A percentile compares a stretch with the other conserved stretches of the same genome.
Conservation (phyloP, 2,329 filamentous ascomycete species). For the Aspergillus fijiensis region DNA sequence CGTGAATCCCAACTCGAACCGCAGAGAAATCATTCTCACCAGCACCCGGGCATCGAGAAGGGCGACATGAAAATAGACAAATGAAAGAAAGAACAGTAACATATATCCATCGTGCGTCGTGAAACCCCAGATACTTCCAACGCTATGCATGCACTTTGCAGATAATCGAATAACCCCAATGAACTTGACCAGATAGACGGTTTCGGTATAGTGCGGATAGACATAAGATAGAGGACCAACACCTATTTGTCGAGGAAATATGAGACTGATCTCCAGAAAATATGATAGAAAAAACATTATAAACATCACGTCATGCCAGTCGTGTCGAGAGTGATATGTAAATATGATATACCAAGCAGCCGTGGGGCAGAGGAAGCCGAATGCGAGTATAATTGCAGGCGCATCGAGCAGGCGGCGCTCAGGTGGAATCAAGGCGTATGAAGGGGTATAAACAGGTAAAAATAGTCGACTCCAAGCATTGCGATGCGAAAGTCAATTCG, state of each 20-base stretch:
- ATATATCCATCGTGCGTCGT: constrained; percentile 23
- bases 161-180: not conserved
- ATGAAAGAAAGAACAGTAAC: constrained; percentile 9
- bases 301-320: constrained; percentile 33
- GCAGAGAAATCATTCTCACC: not conserved
- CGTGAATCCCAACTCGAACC: not conserved
- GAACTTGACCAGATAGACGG: not conserved
- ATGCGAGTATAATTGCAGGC: not conserved
- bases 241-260: constrained; percentile 4
- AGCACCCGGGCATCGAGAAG: not conserved
- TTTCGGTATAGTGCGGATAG: not conserved
- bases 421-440: constrained; percentile 7
- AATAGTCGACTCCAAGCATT: constrained; percentile 11
- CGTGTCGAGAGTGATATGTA: constrained; percentile 30
- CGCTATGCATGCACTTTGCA: constrained; percentile 4
- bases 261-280: constrained; percentile 14
- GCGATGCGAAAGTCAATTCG: constrained; percentile 11
- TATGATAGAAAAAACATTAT: constrained; percentile 24
- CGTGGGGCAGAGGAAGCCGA: constrained; percentile 9
- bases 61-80: not conserved
- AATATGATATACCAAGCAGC: constrained; percentile 20
- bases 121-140: constrained; percentile 15
- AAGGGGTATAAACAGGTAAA: constrained; percentile 11
- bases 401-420: not conserved
- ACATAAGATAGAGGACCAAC: not conserved